These are phyloP conservation scores for Henckelia pumila DNA, from an alignment of 257 asterid species.

Conservation along the genomic window DNA sequence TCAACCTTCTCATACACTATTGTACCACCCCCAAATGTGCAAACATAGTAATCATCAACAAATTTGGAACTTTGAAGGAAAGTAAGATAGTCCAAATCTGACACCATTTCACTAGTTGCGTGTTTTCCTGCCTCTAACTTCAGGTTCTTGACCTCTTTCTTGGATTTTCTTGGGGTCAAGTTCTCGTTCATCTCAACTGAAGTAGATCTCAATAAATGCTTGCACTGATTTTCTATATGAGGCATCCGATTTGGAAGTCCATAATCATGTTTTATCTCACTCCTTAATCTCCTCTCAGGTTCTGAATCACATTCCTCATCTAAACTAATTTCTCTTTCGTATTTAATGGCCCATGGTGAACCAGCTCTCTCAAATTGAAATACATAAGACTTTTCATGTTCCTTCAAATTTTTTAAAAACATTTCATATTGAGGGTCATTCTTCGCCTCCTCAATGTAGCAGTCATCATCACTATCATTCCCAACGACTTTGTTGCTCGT, in stretches of 20 bases:
- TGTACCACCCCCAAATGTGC: neutral
- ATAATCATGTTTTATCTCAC: slow-evolving; percentile 9
- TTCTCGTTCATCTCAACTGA: slow-evolving; percentile 6
- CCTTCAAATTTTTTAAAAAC: neutral
- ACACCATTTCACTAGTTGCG: neutral
- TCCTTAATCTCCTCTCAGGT: slow-evolving; percentile 24
- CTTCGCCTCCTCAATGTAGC: neutral
- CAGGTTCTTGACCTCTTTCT: slow-evolving; percentile 8
- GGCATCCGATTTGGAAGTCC: slow-evolving; percentile 10
- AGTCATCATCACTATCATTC: neutral
- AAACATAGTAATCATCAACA: slow-evolving; percentile 1
- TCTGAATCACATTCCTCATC: slow-evolving; percentile 24
- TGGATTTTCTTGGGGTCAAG: neutral
- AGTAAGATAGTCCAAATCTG: slow-evolving; percentile 19
- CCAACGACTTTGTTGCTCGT: no score
- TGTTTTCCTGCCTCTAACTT: slow-evolving; percentile 19
- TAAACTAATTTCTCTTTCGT: slow-evolving; percentile 23
- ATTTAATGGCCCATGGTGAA: slow-evolving; percentile 13
- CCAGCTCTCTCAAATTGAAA: slow-evolving; percentile 1
- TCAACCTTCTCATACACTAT: slow-evolving; percentile 12
- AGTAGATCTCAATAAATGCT: neutral
- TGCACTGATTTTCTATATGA: neutral
- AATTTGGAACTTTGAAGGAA: neutral
- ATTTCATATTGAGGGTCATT: neutral
- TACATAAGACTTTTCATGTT: neutral